Percentiles rank a stretch among this genome's conserved stretches.
phyloP scores from a whole-genome alignment of 83 land plant species.

The Picea abies region DNA sequence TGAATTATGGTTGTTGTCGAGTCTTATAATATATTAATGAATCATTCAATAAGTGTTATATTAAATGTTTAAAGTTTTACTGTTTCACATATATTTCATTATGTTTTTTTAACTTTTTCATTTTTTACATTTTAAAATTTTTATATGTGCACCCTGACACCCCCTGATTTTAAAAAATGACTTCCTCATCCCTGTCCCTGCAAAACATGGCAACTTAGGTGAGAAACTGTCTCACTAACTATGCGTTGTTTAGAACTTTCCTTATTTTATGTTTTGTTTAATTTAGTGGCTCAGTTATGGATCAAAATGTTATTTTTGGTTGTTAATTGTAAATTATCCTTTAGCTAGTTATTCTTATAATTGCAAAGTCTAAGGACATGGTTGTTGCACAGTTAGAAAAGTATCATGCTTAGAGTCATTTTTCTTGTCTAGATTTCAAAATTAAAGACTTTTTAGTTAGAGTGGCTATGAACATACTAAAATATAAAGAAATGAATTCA shows the following conservation, averaged over 20 bases:
- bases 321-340: neutral
- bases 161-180: too few species aligned
- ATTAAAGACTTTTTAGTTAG: neutral
- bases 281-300: neutral
- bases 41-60: too few species aligned
- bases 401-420: neutral
- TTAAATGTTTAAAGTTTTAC: too few species aligned
- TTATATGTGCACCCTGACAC: too few species aligned
- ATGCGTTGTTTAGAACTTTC: neutral
- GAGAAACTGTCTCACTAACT: neutral
- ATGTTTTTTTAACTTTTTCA: too few species aligned
- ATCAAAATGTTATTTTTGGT: neutral
- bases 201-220: too few species aligned
- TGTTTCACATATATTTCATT: too few species aligned
- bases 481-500: neutral
- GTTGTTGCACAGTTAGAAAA: neutral
- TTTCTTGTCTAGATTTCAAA: neutral
- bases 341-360: neutral
- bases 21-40: too few species aligned
- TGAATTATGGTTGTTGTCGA: too few species aligned
- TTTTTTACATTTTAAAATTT: too few species aligned
- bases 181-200: too few species aligned
- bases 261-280: neutral
- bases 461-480: neutral
- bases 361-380: neutral